Base-by-base conservation (phyloP, 805 yeast species). In the Jamesozyma spencerorum region DNA sequence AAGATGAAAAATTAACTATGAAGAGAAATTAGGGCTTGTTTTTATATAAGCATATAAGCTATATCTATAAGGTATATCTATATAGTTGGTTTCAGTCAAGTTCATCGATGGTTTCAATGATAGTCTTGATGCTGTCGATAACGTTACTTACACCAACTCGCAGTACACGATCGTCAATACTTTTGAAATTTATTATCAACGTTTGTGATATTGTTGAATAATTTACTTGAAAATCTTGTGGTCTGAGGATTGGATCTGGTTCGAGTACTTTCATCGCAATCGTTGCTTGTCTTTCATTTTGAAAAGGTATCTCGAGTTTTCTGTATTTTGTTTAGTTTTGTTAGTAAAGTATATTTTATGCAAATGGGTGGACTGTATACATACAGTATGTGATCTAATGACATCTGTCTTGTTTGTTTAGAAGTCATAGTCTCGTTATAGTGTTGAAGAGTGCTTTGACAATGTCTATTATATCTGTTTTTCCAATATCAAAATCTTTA, bases 71-170 rank as follows among this genome's bases (percentile, higher is more conserved):
- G n/a, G n/a, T n/a, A n/a, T n/a, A n/a, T n/a, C n/a, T n/a, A n/a
- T n/a, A n/a, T n/a, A n/a, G n/a, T n/a, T n/a, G n/a, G n/a, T n/a
- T n/a, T n/a, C n/a, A 33, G 28, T 19, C 36, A 27, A 56, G 50
- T 20, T 77, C 82, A 42, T 85, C 94, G 49, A 86, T 65, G 41
- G 94, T 80, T 64, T 87, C 96, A 1, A 86, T 65, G 2, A 83
- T 73, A 0, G 92, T 79, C 53, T 81, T 81, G 41, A 85, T 58
- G 46, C 79, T 80, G 54, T 86, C 95, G 41, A 88, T 66, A 14
- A 83, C 73, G 47, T 81, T 81, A 60, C 86, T 85, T 15, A 83
- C 85, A 7, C 94, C 94, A 5, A 86, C 94, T 46, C 97, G 67
- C 38, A 87, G 71, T 5, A 79, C 79, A 34, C 95, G 66, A 48